Evolutionary conservation across 208 protist genomes (phyloP).

Genomic region (Crithidia expoeki): DNA sequence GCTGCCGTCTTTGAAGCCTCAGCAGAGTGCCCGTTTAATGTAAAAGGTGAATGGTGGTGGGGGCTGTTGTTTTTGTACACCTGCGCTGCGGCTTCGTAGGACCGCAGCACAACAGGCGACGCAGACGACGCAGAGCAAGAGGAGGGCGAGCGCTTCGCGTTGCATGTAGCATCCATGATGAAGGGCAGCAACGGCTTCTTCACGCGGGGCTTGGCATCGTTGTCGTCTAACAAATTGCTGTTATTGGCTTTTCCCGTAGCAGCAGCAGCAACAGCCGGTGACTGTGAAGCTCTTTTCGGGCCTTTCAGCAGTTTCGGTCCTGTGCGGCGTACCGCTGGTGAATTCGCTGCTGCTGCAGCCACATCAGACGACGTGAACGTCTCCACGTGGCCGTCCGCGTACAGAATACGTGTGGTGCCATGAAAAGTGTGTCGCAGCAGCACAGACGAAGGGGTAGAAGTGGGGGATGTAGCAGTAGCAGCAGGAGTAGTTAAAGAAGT

Average conservation of each 20-base stretch:
- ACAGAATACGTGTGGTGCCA: conserved; percentile 48
- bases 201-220: not conserved
- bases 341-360: not conserved
- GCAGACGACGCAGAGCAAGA: not conserved
- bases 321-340: no score
- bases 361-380: conserved; percentile 4
- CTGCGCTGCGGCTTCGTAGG: conserved; percentile 18
- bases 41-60: not conserved
- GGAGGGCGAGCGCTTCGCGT: not conserved
- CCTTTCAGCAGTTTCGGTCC: no score
- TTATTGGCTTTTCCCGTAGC: no score
- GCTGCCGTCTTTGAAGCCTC: not conserved
- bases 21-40: not conserved
- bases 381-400: conserved; percentile 44
- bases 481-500: not conserved
- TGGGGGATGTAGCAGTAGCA: not conserved
- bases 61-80: not conserved
- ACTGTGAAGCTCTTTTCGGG: no score
- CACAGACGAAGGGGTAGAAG: conserved; percentile 23
- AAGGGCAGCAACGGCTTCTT: not conserved
- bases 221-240: no score
- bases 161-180: not conserved
- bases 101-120: not conserved
- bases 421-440: conserved; percentile 43
- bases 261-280: no score